Evolutionary conservation across 805 yeast genomes (phyloP), one percentile per base, ranked within the genome.

Genomic region (Ogataea kodamae): DNA sequence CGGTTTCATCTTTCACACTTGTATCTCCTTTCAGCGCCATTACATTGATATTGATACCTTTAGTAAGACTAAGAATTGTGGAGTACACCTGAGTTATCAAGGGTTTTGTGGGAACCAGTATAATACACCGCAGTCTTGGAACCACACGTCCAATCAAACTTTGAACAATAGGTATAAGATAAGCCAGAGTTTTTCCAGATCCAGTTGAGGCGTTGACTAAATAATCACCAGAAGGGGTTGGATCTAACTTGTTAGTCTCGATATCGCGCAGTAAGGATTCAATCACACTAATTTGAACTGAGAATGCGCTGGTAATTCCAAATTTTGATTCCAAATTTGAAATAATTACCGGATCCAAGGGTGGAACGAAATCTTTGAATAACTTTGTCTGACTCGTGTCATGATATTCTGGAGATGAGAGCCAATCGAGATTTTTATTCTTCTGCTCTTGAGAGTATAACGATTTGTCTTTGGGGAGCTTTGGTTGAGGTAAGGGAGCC

Each of bases 121-220:
- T 67, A 4, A 92, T 65, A 22, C 92, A 89, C 32, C 96, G 62
- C 3, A 85, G 57, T 33, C 77, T 65, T 2, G 94, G 89, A 2
- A 87, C 87, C 1, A 72, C 64, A 37, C 96, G 70, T 6, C 62
- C 58, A 10, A 68, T 62, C 33, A 90, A 64, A 3, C 76, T 62
- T 41, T 89, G 88, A 2, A 92, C 68, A 6, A 92, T 71, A 1
- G 98, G 97, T 2, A 90, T 69, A 31, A 78, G 69, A 52, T 90
- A 90, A 2, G 96, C 94, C 35, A 92, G 64, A 0, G 98, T 90
- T 55, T 90, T 90, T 50, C 98, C 98, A 0, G 95, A 83, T 25
- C 98, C 98, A 0, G 98, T 90, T 8, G 94, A 76, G 2, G 98
- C 95, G 59, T 90, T 89, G 5, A 90, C 95, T 27, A 90, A 64